phyloP scores from a whole-genome alignment of 2,329 filamentous ascomycete species.

The Proliferodiscus dingleyae region DNA sequence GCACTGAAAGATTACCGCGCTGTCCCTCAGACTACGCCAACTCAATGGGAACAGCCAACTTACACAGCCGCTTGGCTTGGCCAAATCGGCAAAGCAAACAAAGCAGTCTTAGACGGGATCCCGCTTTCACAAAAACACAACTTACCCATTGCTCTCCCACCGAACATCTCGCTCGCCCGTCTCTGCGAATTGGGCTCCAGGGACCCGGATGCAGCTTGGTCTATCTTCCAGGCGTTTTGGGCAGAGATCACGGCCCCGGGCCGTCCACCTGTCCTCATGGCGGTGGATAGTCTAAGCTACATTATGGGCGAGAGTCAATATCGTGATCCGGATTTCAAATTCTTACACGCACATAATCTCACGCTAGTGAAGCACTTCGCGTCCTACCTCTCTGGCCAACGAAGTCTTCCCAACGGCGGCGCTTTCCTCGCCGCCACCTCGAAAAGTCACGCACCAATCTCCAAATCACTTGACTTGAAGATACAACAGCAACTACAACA shows the following conservation, averaged over 20 bases:
- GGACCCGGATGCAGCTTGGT: constrained; percentile 74
- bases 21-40: constrained; percentile 52
- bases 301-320: constrained; percentile 78
- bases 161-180: constrained; percentile 57
- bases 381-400: constrained; percentile 61
- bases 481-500: constrained; percentile 52
- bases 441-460: constrained; percentile 61
- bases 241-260: constrained; percentile 61
- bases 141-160: constrained; percentile 54
- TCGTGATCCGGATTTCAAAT: constrained; percentile 62
- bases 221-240: constrained; percentile 77
- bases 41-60: constrained; percentile 70
- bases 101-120: constrained; percentile 51
- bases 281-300: constrained; percentile 74
- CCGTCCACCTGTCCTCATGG: constrained; percentile 58
- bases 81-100: constrained; percentile 69
- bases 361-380: constrained; percentile 70
- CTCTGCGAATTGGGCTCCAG: constrained; percentile 65
- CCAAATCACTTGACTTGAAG: constrained; percentile 64
- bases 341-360: constrained; percentile 83
- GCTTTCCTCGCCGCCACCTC: constrained; percentile 71
- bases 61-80: constrained; percentile 72
- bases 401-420: constrained; percentile 64
- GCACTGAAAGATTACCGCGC: constrained; percentile 77
- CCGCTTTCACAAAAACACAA: constrained; percentile 47